These are phyloP conservation scores for Neotropicomus parvogracilis DNA, from an alignment of 1,284 basidiomycete genomes.

Conservation along the genomic window DNA sequence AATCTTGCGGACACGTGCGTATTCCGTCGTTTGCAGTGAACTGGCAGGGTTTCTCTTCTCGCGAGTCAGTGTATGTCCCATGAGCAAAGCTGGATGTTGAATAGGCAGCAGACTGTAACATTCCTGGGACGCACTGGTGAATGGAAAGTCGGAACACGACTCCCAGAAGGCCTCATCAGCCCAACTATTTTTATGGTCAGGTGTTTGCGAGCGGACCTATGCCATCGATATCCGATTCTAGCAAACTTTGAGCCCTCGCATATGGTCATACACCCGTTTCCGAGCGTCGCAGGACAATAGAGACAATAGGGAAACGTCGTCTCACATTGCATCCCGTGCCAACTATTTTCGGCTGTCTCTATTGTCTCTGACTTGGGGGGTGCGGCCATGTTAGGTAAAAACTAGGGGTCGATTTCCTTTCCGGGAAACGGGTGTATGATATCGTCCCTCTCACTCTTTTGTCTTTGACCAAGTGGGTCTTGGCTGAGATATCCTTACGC, in stretches of 20 bases:
- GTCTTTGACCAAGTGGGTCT: slow-evolving; percentile 26
- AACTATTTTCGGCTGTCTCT: slow-evolving; percentile 17
- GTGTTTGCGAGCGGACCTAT: too few relatives aligned
- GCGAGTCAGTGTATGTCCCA: too few relatives aligned
- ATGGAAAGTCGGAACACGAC: too few relatives aligned
- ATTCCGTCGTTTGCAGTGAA: too few relatives aligned
- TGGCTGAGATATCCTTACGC: slow-evolving; percentile 3
- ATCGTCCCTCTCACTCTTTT: slow-evolving; percentile 16
- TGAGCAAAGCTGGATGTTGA: too few relatives aligned
- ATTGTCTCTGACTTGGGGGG: slow-evolving; percentile 20
- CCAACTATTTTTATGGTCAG: slow-evolving; percentile 36
- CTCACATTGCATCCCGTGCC: slow-evolving; percentile 4
- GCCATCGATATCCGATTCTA: too few relatives aligned
- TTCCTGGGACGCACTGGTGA: too few relatives aligned
- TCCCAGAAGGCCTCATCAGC: too few relatives aligned
- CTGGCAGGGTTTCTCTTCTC: too few relatives aligned
- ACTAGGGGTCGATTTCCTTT: slow-evolving; percentile 11
- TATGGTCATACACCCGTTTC: slow-evolving; percentile 1
- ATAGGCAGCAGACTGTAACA: too few relatives aligned
- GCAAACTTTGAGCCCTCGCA: too few relatives aligned
- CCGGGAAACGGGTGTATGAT: neutral
- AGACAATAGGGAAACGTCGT: slow-evolving; percentile 22
- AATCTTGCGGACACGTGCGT: too few relatives aligned
- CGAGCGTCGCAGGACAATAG: slow-evolving; percentile 22
- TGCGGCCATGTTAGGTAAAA: slow-evolving; percentile 4